These are phyloP conservation scores for Geum urbanum DNA, from an alignment of 306 rosid genomes.

Conservation along the genomic window DNA sequence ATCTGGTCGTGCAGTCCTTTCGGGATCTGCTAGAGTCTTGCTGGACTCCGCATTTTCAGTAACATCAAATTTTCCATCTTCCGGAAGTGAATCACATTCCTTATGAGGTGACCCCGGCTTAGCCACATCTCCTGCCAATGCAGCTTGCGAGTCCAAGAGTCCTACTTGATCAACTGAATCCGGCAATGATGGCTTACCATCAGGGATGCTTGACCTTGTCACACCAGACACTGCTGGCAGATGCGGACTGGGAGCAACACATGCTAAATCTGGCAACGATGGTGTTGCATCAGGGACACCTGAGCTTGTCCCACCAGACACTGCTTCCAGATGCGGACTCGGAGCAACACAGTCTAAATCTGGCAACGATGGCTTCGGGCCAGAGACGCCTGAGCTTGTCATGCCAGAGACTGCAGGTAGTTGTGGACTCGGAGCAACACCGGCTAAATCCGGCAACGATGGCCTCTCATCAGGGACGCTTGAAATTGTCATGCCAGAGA, in stretches of 20 bases:
- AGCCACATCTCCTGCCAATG: slow-evolving; percentile 25
- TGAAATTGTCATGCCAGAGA: slow-evolving; percentile 33
- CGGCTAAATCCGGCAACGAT: slow-evolving; percentile 49
- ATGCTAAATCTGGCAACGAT: slow-evolving; percentile 50
- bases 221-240: slow-evolving; percentile 35
- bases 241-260: too few species aligned
- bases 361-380: slow-evolving; percentile 49
- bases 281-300: slow-evolving; percentile 41
- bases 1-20: slow-evolving; percentile 49
- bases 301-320: slow-evolving; percentile 47
- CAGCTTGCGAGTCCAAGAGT: slow-evolving; percentile 43
- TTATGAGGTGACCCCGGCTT: slow-evolving; percentile 32
- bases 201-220: slow-evolving; percentile 44
- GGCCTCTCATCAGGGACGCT: slow-evolving; percentile 41
- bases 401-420: slow-evolving; percentile 35
- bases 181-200: slow-evolving; percentile 49
- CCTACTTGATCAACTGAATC: slow-evolving; percentile 50
- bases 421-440: too few species aligned
- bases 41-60: slow-evolving; percentile 74
- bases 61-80: slow-evolving; percentile 29
- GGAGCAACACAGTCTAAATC: slow-evolving; percentile 23
- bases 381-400: slow-evolving; percentile 44
- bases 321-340: not conserved
- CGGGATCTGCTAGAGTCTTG: slow-evolving; percentile 83
- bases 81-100: slow-evolving; percentile 27